phyloP scores from a whole-genome alignment of 2,329 filamentous ascomycete genomes.

The Biscogniauxia sp. region DNA sequence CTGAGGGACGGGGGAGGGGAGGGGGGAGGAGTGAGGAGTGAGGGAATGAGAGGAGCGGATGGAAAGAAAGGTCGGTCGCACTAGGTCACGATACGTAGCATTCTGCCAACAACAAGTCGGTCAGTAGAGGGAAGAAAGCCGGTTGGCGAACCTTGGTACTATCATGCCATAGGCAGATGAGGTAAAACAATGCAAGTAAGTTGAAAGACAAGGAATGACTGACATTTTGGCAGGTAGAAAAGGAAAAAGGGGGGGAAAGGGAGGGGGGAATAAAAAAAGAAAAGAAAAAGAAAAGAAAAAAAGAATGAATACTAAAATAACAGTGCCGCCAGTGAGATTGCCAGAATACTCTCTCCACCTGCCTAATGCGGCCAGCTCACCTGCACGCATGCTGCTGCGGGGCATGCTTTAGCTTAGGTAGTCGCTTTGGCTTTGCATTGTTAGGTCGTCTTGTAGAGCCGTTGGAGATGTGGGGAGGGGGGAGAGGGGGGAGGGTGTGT shows the following conservation, averaged over 20 bases:
- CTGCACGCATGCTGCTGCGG: slow-evolving; percentile 5
- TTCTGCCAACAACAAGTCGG: too few relatives aligned
- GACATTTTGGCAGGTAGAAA: not conserved
- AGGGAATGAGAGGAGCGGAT: not conserved
- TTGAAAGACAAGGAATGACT: not conserved
- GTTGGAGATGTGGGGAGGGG: slow-evolving; percentile 1
- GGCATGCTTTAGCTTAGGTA: not conserved
- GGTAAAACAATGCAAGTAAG: not conserved
- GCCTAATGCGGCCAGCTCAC: slow-evolving; percentile 12
- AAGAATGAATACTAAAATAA: not conserved
- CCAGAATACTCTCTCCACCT: slow-evolving; percentile 17
- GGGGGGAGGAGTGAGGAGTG: not conserved
- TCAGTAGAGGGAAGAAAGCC: not conserved
- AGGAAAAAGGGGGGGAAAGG: not conserved
- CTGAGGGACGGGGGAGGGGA: not conserved
- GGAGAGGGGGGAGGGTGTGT: not conserved
- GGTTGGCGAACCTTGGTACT: not conserved
- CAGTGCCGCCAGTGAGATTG: slow-evolving; percentile 13
- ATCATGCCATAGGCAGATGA: not conserved
- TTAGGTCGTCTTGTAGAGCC: not conserved
- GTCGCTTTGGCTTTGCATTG: not conserved
- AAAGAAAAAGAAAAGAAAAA: not conserved
- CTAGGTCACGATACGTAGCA: not conserved
- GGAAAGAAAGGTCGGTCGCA: too few relatives aligned
- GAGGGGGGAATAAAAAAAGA: not conserved